Percentiles rank a stretch among this genome's conserved stretches.
Conservation (phyloP, 1,284 basidiomycete genomes). For the Macrocystidia cucumis region DNA sequence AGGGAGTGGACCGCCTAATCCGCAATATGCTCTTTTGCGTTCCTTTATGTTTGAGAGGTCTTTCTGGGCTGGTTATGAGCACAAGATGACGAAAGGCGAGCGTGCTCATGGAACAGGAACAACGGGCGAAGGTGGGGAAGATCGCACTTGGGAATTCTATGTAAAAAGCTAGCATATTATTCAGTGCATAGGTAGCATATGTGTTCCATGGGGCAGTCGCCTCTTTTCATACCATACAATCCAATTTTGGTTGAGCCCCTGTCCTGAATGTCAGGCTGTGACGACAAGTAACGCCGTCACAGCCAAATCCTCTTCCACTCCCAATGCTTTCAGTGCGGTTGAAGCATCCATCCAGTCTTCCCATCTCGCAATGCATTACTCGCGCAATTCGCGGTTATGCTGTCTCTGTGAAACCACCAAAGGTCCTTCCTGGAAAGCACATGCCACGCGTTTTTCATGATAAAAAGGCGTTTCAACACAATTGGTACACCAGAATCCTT, state of each 20-base stretch:
- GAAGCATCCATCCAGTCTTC: no score
- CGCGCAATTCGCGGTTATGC: slow-evolving; percentile 42
- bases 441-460: slow-evolving; percentile 56
- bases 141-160: slow-evolving; percentile 76
- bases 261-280: no score
- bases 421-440: slow-evolving; percentile 42
- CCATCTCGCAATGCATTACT: no score
- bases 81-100: slow-evolving; percentile 87
- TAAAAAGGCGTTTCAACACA: slow-evolving; percentile 70
- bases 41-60: slow-evolving; percentile 78
- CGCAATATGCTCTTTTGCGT: slow-evolving; percentile 66
- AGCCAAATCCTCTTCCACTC: no score
- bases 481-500: slow-evolving; percentile 65
- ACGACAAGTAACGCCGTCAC: no score
- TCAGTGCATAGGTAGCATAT: no score
- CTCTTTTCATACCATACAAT: no score
- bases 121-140: slow-evolving; percentile 67
- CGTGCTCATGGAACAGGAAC: slow-evolving; percentile 55
- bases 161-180: no score
- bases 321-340: no score
- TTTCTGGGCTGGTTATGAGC: slow-evolving; percentile 81
- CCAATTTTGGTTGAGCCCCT: no score
- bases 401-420: slow-evolving; percentile 49
- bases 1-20: slow-evolving; percentile 42
- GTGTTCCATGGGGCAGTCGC: no score